These are phyloP conservation scores for Tricholoma hemisulphureum DNA, from an alignment of 768 basidiomycete species.

Conservation along the genomic window DNA sequence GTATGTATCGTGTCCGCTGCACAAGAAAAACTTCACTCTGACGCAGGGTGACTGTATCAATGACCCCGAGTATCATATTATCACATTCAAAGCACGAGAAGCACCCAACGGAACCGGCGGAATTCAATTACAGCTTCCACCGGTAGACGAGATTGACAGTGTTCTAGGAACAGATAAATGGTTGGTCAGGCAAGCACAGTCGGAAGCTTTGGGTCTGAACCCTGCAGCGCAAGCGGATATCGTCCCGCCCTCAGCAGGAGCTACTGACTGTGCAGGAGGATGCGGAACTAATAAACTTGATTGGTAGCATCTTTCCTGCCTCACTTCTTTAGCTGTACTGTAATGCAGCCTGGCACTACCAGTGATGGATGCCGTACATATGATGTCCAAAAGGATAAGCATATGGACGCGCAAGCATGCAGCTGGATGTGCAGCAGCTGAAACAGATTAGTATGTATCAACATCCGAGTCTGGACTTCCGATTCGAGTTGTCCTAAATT, in stretches of 20 bases:
- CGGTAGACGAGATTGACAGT: constrained; percentile 53
- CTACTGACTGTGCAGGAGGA: not conserved
- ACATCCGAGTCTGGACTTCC: too few relatives aligned
- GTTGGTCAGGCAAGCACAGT: constrained; percentile 55
- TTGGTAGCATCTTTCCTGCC: too few relatives aligned
- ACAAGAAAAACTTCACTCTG: constrained; percentile 65
- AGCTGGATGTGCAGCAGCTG: too few relatives aligned
- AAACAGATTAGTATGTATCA: too few relatives aligned
- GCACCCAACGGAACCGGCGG: constrained; percentile 32
- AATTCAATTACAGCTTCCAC: constrained; percentile 51
- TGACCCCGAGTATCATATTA: constrained; percentile 56
- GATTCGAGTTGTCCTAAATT: too few relatives aligned
- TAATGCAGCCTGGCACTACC: too few relatives aligned
- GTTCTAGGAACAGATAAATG: constrained; percentile 65
- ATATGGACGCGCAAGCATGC: too few relatives aligned
- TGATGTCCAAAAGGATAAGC: too few relatives aligned
- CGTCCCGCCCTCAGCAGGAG: constrained; percentile 15
- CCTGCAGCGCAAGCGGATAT: constrained; percentile 33
- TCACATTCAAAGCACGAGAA: constrained; percentile 58
- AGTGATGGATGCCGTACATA: too few relatives aligned
- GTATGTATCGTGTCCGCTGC: constrained; percentile 52
- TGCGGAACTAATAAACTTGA: not conserved
- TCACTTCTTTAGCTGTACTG: too few relatives aligned
- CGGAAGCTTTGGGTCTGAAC: constrained; percentile 35
- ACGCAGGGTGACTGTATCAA: constrained; percentile 56